phyloP scores from a whole-genome alignment of 2,329 filamentous ascomycete genomes.

The Pezicula radicicola region DNA sequence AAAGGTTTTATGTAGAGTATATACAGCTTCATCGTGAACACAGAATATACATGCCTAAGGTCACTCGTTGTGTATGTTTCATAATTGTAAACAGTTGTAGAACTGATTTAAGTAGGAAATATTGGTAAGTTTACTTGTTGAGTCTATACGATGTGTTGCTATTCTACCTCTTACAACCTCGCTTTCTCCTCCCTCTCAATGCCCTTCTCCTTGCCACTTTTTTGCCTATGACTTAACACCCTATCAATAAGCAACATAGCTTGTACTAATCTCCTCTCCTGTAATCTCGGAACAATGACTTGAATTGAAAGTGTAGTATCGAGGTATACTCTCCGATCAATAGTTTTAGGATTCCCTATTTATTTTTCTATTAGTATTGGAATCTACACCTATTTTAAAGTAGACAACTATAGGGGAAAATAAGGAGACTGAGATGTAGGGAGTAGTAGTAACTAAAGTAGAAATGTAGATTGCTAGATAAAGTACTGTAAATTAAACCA shows the following conservation, averaged over 20 bases:
- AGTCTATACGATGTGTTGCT: no score
- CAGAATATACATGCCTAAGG: no score
- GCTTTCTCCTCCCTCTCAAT: neutral
- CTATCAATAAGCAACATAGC: conserved; percentile 26
- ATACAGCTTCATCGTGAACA: no score
- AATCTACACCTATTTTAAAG: neutral
- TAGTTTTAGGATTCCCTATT: conserved; percentile 20
- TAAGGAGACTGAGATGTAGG: neutral
- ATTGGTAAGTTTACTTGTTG: no score
- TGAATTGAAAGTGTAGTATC: conserved; percentile 24
- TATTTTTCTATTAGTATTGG: conserved; percentile 8
- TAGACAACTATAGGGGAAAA: neutral
- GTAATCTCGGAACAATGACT: conserved; percentile 25
- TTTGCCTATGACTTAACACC: conserved; percentile 2
- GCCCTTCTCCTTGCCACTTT: neutral
- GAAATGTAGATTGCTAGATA: no score
- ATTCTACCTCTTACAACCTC: conserved; percentile 7
- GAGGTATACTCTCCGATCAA: conserved; percentile 25
- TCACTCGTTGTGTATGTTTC: no score
- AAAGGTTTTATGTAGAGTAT: no score
- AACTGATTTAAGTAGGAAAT: no score
- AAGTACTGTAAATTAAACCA: no score
- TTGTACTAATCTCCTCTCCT: conserved; percentile 23
- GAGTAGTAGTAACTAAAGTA: no score
- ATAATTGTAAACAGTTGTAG: no score